Evolutionary conservation across 2,329 filamentous ascomycete species (phyloP), one percentile per base, ranked within the genome.

Genomic region (Dactylellina cionopaga): DNA sequence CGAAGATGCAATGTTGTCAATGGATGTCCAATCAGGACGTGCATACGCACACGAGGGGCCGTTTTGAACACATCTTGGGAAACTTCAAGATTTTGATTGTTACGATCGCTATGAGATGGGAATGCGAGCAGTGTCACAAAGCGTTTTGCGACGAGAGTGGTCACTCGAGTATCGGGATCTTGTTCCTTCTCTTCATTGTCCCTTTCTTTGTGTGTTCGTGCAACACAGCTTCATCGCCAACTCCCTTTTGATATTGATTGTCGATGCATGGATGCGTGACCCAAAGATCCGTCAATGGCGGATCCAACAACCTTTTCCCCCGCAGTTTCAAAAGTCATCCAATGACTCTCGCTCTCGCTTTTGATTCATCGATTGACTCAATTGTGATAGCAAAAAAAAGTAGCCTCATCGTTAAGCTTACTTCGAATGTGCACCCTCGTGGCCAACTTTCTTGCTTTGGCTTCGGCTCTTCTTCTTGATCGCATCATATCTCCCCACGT

Each of bases 281-380:
- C 46, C 43, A 27, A 17, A 58, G 9, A 33, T 13, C n/a, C 22
- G 41, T 33, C 62, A 66, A 66, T 65, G 37, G 41, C 33, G 41
- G 37, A 33, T 19, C 37, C 49, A 54, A 54, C 6, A 54, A 37
- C 49, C 15, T 6, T 24, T 24, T 25, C 52, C 62, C 62, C 51
- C 62, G 63, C 54, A 52, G 63, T 68, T 68, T 68, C 54, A 60
- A 35, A 60, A 46, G n/a, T 17, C 27, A 27, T 24, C 33, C 46
- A 54, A 58, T 58, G 54, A 58, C 54, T n/a, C n/a, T n/a, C n/a
- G n/a, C n/a, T n/a, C n/a, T n/a, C n/a, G n/a, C n/a, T n/a, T 24
- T 65, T 43, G 43, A 58, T 41, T 46, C 35, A 49, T 52, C 39
- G 44, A 51, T 59, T n/a, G n/a, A n/a, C n/a, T 54, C 63, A 68